Evolutionary conservation across 1,284 basidiomycete species (phyloP), one percentile per base, ranked within the genome.

Genomic region (Wallemia ichthyophaga): DNA sequence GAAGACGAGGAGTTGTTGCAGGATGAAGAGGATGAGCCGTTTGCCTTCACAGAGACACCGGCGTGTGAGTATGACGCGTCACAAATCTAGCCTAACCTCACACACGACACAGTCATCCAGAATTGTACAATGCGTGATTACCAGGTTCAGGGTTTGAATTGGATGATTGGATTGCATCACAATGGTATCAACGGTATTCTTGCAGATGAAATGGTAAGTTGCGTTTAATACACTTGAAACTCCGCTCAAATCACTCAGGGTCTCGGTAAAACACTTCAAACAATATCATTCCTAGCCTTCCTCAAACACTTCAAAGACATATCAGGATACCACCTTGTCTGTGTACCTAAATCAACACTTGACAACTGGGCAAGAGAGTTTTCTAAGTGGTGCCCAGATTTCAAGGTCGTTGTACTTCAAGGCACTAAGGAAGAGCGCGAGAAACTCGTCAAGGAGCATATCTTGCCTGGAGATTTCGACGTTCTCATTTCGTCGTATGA

Each of bases 301-400:
- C 81, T 98, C 62, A 85, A 84, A 66, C 83, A 89, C 69, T 82
- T 88, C 70, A 78, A 77, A 31, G 75, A 78, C 63, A 82, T 78
- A 59, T 64, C 71, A 19, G 89, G 92, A 0, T 88, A 86, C 17
- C 91, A 96, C 69, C 77, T 98, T 25, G 80, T 99, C 64, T 85
- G 96, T 60, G 94, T 98, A 1, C 94, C 94, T 27, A 98, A 98
- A 69, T 92, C 87, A 1, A 98, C 94, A 0, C 75, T 98, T 19
- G 86, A 96, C 71, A 98, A 96, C 69, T 98, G 92, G 92, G 73
- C 78, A 25, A 81, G 94, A 64, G 92, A 98, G 70, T 91, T 99
- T 64, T 78, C 78, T 62, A 78, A 77, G 63, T 98, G 94, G 94
- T 83, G 88, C 0, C 85, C 88, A 0, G 85, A 87, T 61, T 83